A percentile compares a stretch with the other conserved stretches of the same genome.
These are phyloP conservation scores for Rhododendron vialii DNA, from an alignment of 148 eudicot genomes.

Conservation along the genomic window DNA sequence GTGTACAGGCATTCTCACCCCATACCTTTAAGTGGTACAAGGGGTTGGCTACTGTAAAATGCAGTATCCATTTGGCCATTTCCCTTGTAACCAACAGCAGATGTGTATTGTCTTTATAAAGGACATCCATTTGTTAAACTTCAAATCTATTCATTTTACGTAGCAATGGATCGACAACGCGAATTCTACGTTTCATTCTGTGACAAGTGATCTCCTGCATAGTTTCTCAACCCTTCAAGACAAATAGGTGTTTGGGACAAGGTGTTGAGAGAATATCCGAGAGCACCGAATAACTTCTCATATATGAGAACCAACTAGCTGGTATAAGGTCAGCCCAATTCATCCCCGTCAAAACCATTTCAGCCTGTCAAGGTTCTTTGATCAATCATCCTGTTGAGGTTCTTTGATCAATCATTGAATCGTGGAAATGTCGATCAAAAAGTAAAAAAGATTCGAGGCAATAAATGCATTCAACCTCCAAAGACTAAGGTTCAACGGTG, in stretches of 20 bases:
- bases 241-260: neutral
- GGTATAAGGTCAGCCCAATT: neutral
- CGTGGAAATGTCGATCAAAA: neutral
- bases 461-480: neutral
- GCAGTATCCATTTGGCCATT: neutral
- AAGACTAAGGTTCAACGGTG: neutral
- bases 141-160: neutral
- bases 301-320: neutral
- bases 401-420: neutral
- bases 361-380: too few relatives aligned
- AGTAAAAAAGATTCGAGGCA: neutral
- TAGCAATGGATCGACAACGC: neutral
- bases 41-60: slow-evolving; percentile 6
- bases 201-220: neutral
- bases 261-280: neutral
- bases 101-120: neutral
- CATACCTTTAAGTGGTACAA: neutral
- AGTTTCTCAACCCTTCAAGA: neutral
- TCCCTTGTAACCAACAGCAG: slow-evolving; percentile 4
- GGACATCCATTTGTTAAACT: neutral
- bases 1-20: neutral
- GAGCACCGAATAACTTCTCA: neutral
- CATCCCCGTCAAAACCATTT: too few relatives aligned
- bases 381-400: too few relatives aligned
- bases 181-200: neutral